Percentiles rank a stretch among this genome's conserved stretches.
phyloP scores from a whole-genome alignment of 768 basidiomycete genomes.

The Suillus cothurnatus region DNA sequence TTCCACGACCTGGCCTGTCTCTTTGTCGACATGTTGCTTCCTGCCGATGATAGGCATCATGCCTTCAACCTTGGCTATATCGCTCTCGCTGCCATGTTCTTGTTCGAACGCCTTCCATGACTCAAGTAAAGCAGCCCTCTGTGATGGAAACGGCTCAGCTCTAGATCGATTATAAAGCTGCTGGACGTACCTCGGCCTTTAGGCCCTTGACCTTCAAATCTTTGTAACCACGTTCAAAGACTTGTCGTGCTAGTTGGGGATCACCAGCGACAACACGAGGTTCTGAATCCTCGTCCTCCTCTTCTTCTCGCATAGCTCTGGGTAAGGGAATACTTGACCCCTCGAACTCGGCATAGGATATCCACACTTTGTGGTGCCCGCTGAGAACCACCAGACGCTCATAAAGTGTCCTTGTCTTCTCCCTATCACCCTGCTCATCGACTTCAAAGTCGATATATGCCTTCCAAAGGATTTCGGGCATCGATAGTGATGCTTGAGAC shows the following conservation, averaged over 20 bases:
- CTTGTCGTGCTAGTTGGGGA: constrained; percentile 63
- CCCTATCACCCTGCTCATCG: constrained; percentile 85
- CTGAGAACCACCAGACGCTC: constrained; percentile 85
- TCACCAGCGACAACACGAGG: constrained; percentile 73
- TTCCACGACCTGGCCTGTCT: constrained; percentile 86
- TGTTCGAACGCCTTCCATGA: constrained; percentile 97
- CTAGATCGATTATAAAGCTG: background rate
- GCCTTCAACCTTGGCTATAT: constrained; percentile 79
- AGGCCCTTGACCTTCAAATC: constrained; percentile 79
- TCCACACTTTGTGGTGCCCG: constrained; percentile 97
- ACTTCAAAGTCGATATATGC: constrained; percentile 97
- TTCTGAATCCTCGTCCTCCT: constrained; percentile 53
- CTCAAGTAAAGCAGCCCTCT: constrained; percentile 91
- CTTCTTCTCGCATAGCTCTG: constrained; percentile 67
- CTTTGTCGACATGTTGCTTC: constrained; percentile 79
- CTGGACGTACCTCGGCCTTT: constrained; percentile 77
- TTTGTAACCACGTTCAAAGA: constrained; percentile 87
- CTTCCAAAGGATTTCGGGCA: constrained; percentile 95
- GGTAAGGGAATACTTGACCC: constrained; percentile 71
- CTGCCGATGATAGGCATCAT: constrained; percentile 95
- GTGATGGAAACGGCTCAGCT: constrained; percentile 11
- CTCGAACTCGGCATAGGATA: constrained; percentile 93
- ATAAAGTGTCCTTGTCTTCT: constrained; percentile 80
- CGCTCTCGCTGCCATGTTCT: constrained; percentile 68
- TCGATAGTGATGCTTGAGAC: constrained; percentile 80